These are phyloP conservation scores for Wickerhamomyces pijperi DNA, from an alignment of 805 yeast genomes.

Conservation along the genomic window DNA sequence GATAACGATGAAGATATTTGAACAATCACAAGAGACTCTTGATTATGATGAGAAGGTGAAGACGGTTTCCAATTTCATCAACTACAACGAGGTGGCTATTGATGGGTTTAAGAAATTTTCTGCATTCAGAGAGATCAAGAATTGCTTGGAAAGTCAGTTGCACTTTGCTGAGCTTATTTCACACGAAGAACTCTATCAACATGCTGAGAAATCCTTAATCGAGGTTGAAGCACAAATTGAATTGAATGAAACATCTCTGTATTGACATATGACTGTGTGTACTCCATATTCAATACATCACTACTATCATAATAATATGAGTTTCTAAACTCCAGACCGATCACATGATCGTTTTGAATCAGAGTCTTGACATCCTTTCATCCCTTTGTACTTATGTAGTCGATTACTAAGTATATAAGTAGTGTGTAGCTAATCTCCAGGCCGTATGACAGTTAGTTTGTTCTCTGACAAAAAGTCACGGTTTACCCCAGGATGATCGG, in stretches of 20 bases:
- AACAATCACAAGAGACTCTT: neutral
- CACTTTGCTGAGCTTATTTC: constrained; percentile 23
- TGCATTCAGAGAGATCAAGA: constrained; percentile 27
- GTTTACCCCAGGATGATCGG: too few species aligned
- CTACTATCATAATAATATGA: too few species aligned
- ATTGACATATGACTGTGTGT: too few species aligned
- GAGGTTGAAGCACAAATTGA: constrained; percentile 4
- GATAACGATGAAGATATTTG: constrained; percentile 11
- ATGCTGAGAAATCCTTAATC: constrained; percentile 8
- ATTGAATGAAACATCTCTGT: constrained; percentile 3
- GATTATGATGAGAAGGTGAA: constrained; percentile 1
- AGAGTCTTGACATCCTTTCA: too few species aligned
- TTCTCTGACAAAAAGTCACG: too few species aligned
- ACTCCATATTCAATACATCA: too few species aligned
- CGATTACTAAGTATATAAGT: too few species aligned
- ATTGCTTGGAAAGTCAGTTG: constrained; percentile 29
- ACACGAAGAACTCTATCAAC: constrained; percentile 21
- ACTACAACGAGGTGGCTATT: constrained; percentile 31
- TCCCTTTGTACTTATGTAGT: too few species aligned
- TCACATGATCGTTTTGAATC: too few species aligned
- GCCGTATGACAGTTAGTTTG: too few species aligned
- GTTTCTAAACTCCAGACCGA: too few species aligned
- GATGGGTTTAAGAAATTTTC: constrained; percentile 30
- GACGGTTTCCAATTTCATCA: constrained; percentile 18
- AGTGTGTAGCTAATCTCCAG: too few species aligned